These are phyloP conservation scores for Cyamopsis tetragonoloba DNA, from an alignment of 306 rosid species.

Conservation along the genomic window DNA sequence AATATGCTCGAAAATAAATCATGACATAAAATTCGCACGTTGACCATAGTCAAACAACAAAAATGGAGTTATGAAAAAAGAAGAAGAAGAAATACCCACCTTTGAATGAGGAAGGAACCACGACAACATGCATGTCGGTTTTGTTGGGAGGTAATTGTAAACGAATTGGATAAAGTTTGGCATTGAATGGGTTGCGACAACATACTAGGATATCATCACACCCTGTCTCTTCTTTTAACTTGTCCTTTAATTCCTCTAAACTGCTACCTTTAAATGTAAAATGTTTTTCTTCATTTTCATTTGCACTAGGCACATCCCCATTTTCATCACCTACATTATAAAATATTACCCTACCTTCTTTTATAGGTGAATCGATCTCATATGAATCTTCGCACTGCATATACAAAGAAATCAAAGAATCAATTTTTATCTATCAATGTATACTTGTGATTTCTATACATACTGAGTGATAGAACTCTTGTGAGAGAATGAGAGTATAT, in stretches of 20 bases:
- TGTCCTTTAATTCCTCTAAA: slow-evolving; percentile 50
- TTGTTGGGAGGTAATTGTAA: slow-evolving; percentile 90
- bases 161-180: slow-evolving; percentile 62
- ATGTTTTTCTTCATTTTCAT: slow-evolving; percentile 28
- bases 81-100: slow-evolving; percentile 16
- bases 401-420: background rate
- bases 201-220: slow-evolving; percentile 50
- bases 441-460: too few species aligned
- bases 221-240: slow-evolving; percentile 44
- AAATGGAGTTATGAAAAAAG: background rate
- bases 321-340: slow-evolving; percentile 47
- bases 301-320: slow-evolving; percentile 31
- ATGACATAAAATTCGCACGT: too few species aligned
- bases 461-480: too few species aligned
- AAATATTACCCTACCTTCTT: slow-evolving; percentile 61
- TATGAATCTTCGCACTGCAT: slow-evolving; percentile 1
- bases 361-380: slow-evolving; percentile 13
- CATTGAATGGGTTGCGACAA: slow-evolving; percentile 60
- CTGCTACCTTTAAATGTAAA: slow-evolving; percentile 58
- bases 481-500: too few species aligned
- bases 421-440: too few species aligned
- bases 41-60: too few species aligned
- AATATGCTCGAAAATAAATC: too few species aligned
- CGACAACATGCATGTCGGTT: slow-evolving; percentile 52
- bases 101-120: slow-evolving; percentile 40